Percentiles rank a stretch among this genome's conserved stretches.
Evolutionary conservation across 2,329 filamentous ascomycete species (phyloP).

Genomic region (Trichophyton mentagrophytes): DNA sequence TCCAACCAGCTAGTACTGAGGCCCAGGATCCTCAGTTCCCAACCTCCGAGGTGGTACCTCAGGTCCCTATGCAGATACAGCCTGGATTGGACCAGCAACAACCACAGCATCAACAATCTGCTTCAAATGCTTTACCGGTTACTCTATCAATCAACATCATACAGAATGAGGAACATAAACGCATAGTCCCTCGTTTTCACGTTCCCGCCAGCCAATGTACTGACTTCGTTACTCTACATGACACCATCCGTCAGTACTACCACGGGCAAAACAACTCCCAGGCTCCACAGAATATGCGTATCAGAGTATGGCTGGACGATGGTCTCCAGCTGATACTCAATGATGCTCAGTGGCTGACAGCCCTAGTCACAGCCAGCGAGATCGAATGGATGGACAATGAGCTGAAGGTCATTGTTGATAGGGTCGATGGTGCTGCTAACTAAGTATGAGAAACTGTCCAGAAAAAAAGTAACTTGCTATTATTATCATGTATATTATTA

Average conservation of each 20-base stretch:
- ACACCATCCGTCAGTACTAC: constrained; percentile 20
- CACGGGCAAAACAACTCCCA: constrained; percentile 10
- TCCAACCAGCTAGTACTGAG: constrained; percentile 7
- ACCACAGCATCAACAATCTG: not conserved
- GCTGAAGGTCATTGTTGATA: constrained; percentile 31
- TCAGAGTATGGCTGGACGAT: constrained; percentile 32
- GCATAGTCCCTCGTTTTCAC: constrained; percentile 27
- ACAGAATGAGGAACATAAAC: constrained; percentile 24
- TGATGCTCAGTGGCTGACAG: constrained; percentile 34
- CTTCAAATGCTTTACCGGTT: not conserved
- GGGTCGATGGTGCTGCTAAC: constrained; percentile 13
- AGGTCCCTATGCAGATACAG: not conserved
- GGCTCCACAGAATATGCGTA: constrained; percentile 10
- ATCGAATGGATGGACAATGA: constrained; percentile 38
- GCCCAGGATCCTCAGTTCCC: constrained; percentile 18
- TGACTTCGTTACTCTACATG: constrained; percentile 22
- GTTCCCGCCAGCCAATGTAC: constrained; percentile 20
- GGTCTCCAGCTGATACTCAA: constrained; percentile 28
- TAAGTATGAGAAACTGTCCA: not conserved
- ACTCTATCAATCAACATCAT: constrained; percentile 27
- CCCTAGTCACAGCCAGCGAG: constrained; percentile 30
- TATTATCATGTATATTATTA: too few species aligned
- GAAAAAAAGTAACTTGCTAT: too few species aligned
- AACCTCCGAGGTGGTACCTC: constrained; percentile 4
- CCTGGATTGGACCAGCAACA: not conserved